A percentile compares a stretch with the other conserved stretches of the same genome.
Conservation (phyloP, 2,329 filamentous ascomycete species). For the Chaetomium sp. region DNA sequence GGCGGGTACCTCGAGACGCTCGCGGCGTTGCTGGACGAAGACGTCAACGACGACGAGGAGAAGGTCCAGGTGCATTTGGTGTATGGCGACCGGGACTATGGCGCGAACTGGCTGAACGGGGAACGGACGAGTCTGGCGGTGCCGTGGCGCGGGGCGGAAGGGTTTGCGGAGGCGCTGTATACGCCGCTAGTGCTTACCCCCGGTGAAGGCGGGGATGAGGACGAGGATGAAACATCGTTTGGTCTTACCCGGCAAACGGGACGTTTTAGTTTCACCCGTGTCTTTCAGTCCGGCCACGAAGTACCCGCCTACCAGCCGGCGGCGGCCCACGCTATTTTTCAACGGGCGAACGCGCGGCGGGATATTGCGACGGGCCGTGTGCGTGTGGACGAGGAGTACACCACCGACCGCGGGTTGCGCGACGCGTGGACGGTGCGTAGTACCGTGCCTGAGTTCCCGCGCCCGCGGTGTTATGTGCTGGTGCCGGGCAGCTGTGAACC, state of each 20-base stretch:
- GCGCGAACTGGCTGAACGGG: not conserved
- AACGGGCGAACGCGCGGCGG: not conserved
- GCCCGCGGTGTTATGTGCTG: conserved; percentile 1
- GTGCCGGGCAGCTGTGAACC: not conserved
- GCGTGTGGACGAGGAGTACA: not conserved
- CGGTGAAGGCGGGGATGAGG: not conserved
- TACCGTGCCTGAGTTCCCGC: not conserved
- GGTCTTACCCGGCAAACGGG: not conserved
- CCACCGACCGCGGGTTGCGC: not conserved
- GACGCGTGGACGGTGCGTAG: not conserved
- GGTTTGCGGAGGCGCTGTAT: not conserved
- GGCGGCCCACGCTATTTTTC: conserved; percentile 1
- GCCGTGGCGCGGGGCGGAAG: not conserved
- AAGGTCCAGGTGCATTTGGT: not conserved
- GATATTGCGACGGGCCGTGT: conserved; percentile 1
- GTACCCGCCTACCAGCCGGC: not conserved
- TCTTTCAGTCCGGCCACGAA: conserved; percentile 5
- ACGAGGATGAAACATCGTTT: not conserved
- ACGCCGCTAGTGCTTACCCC: not conserved
- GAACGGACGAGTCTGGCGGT: not conserved
- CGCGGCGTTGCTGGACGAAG: not conserved
- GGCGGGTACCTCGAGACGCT: not conserved
- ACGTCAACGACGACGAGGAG: too few species aligned
- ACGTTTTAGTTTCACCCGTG: not conserved
- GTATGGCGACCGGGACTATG: not conserved